These are phyloP conservation scores for Balansia obtecta DNA, from an alignment of 2,329 filamentous ascomycete species.

Conservation along the genomic window DNA sequence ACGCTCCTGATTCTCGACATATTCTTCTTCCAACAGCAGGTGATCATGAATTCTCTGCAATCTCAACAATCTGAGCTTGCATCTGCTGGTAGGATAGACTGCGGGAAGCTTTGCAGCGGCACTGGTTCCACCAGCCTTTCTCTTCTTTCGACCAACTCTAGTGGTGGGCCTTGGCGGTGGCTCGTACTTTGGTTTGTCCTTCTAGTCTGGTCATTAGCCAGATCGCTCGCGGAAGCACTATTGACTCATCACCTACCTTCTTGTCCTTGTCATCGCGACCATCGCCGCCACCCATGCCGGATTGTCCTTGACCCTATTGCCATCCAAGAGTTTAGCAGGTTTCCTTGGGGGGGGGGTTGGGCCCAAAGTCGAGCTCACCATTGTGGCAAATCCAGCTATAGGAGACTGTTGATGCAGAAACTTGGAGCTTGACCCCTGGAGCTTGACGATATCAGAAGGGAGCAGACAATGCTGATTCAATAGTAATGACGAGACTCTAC, in stretches of 20 bases:
- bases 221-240: background rate
- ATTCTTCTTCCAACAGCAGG: slow-evolving; percentile 91
- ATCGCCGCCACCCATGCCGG: slow-evolving; percentile 72
- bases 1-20: slow-evolving; percentile 96
- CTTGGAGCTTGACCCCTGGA: too few species aligned
- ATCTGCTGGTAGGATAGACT: slow-evolving; percentile 90
- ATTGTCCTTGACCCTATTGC: slow-evolving; percentile 67
- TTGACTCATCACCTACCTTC: slow-evolving; percentile 49
- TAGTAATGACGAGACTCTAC: slow-evolving; percentile 12
- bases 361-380: slow-evolving; percentile 17
- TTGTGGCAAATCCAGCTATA: slow-evolving; percentile 20
- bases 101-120: slow-evolving; percentile 90
- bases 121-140: slow-evolving; percentile 84
- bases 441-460: background rate
- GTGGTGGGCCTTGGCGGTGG: slow-evolving; percentile 94
- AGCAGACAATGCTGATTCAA: slow-evolving; percentile 4
- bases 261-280: slow-evolving; percentile 83
- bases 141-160: slow-evolving; percentile 96
- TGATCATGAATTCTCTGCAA: slow-evolving; percentile 99
- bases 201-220: slow-evolving; percentile 40
- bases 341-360: background rate
- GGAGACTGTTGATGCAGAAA: slow-evolving; percentile 10
- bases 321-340: background rate
- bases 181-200: slow-evolving; percentile 99
- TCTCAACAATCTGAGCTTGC: slow-evolving; percentile 89